phyloP scores from a whole-genome alignment of 2,329 filamentous ascomycete species.

The Sclerotinia sclerotiorum region DNA sequence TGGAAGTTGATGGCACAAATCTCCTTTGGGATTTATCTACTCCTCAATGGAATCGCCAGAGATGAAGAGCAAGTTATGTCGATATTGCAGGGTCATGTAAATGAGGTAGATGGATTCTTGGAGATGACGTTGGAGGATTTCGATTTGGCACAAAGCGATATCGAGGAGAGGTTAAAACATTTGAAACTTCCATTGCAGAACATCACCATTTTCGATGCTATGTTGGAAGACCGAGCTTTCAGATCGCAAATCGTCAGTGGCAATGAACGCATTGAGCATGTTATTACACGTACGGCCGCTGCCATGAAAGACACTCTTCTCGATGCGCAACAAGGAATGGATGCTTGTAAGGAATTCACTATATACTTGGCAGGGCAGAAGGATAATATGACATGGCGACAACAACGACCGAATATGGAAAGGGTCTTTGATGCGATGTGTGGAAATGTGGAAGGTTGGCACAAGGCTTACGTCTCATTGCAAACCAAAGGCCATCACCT shows the following conservation, averaged over 20 bases:
- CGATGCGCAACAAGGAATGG: conserved; percentile 76
- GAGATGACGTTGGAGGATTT: conserved; percentile 86
- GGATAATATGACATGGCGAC: conserved; percentile 57
- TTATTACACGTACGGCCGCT: conserved; percentile 74
- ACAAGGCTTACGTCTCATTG: conserved; percentile 73
- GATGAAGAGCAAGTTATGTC: conserved; percentile 83
- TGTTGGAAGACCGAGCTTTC: conserved; percentile 83
- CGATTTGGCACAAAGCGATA: conserved; percentile 72
- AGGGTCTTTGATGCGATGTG: conserved; percentile 88
- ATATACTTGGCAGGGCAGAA: conserved; percentile 70
- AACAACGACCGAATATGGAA: conserved; percentile 61
- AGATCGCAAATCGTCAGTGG: conserved; percentile 79
- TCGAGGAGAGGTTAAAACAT: conserved; percentile 75
- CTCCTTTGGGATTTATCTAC: conserved; percentile 85
- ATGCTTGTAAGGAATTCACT: conserved; percentile 73
- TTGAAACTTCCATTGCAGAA: conserved; percentile 83
- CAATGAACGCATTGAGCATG: conserved; percentile 88
- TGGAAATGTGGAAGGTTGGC: conserved; percentile 89
- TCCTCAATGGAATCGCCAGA: conserved; percentile 83
- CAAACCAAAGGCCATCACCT: conserved; percentile 71
- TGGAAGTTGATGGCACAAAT: conserved; percentile 91
- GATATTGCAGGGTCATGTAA: conserved; percentile 88
- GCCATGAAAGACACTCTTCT: conserved; percentile 75
- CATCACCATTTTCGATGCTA: conserved; percentile 76
- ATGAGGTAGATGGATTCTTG: conserved; percentile 89